A percentile compares a stretch with the other conserved stretches of the same genome.
Evolutionary conservation across 306 rosid genomes (phyloP).

Genomic region (Ziziphus jujuba): DNA sequence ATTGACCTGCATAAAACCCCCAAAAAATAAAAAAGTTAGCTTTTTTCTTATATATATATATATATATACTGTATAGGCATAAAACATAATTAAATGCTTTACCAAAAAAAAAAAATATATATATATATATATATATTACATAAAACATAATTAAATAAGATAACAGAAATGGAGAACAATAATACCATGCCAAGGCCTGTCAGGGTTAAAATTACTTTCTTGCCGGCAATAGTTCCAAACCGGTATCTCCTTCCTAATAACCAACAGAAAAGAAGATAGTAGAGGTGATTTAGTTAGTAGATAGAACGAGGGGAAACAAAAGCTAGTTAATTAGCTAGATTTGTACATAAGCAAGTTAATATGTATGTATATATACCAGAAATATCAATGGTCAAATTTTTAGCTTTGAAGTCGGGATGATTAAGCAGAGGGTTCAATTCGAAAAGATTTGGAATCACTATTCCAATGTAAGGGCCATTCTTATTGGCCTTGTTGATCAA

Average conservation of each 20-base stretch:
- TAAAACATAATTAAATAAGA: background rate
- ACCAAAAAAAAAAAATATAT: too few species aligned
- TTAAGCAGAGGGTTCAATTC: conserved; percentile 56
- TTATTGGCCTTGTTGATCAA: conserved; percentile 28
- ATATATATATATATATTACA: too few species aligned
- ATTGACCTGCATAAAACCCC: conserved; percentile 34
- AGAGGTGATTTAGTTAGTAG: too few species aligned
- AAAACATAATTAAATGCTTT: too few species aligned
- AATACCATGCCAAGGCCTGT: conserved; percentile 41
- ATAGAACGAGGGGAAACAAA: too few species aligned
- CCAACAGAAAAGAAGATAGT: background rate
- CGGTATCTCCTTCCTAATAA: conserved; percentile 40
- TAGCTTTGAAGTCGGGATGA: conserved; percentile 35
- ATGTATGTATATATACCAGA: conserved; percentile 33
- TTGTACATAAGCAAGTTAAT: too few species aligned
- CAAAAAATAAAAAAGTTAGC: background rate
- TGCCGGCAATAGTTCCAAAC: conserved; percentile 28
- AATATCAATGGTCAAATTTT: conserved; percentile 28
- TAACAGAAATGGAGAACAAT: background rate
- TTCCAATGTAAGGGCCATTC: conserved; percentile 57
- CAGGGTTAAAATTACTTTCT: conserved; percentile 33
- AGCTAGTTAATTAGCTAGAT: too few species aligned
- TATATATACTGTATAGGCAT: background rate
- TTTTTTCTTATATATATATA: too few species aligned
- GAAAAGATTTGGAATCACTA: conserved; percentile 50